These are phyloP conservation scores for Hyphodiscus hymeniophilus DNA, from an alignment of 495 filamentous ascomycete genomes.

Conservation along the genomic window DNA sequence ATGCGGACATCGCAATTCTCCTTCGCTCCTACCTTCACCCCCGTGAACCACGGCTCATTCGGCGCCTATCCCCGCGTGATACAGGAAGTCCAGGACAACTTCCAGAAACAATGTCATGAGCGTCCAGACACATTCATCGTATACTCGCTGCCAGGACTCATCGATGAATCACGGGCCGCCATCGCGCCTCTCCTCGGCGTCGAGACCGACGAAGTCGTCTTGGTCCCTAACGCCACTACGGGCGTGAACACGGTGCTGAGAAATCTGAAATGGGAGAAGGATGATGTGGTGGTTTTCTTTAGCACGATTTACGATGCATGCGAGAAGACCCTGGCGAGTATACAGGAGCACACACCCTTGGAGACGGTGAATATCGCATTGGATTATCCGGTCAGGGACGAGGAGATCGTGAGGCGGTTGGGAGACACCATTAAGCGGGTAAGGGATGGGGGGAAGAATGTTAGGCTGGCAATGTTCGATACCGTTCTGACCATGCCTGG, in stretches of 20 bases:
- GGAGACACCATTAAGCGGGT: slow-evolving; percentile 34
- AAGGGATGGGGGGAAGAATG: slow-evolving; percentile 33
- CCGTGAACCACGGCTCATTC: slow-evolving; percentile 35
- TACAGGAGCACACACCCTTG: slow-evolving; percentile 42
- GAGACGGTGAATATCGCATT: slow-evolving; percentile 20
- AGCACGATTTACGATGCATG: slow-evolving; percentile 70
- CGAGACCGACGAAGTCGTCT: slow-evolving; percentile 55
- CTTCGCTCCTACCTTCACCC: slow-evolving; percentile 28
- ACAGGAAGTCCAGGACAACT: slow-evolving; percentile 22
- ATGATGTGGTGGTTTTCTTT: slow-evolving; percentile 60
- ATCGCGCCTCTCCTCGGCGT: slow-evolving; percentile 58
- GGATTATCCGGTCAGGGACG: slow-evolving; percentile 51
- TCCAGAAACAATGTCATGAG: slow-evolving; percentile 27
- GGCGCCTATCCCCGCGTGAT: slow-evolving; percentile 29
- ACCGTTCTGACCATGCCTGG: slow-evolving; percentile 69
- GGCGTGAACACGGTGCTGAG: slow-evolving; percentile 77
- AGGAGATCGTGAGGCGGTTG: slow-evolving; percentile 47
- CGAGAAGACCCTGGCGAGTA: slow-evolving; percentile 57
- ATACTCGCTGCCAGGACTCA: slow-evolving; percentile 21
- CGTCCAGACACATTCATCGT: slow-evolving; percentile 28
- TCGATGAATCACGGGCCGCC: slow-evolving; percentile 55
- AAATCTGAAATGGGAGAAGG: slow-evolving; percentile 48
- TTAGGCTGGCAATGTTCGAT: slow-evolving; percentile 65
- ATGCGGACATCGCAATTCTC: slow-evolving; percentile 30
- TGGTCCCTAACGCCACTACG: slow-evolving; percentile 74